Evolutionary conservation across 768 basidiomycete genomes (phyloP), one percentile per base, ranked within the genome.

Genomic region (Trametes meyenii): DNA sequence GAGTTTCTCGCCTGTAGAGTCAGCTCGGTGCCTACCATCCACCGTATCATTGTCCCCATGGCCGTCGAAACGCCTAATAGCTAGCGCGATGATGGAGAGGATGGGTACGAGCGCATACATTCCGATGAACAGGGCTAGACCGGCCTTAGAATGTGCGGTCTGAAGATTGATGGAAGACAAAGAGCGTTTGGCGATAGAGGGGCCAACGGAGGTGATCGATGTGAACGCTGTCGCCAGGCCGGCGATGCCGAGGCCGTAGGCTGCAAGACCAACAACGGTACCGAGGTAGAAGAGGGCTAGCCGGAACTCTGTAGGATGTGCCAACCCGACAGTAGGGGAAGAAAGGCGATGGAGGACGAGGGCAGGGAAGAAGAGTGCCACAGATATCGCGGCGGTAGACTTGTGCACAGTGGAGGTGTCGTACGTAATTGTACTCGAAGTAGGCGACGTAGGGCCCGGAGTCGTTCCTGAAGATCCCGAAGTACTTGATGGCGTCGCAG

Each of bases 161-260:
- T 75, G 77, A 46, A 92, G 78, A 60, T 74, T 52, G 16, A 65
- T 51, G 44, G 68, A 63, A 43, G 72, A 64, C 13, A 76, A 70
- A 48, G 75, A 69, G 48, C 78, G 76, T 64, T 74, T 78, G 33
- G 59, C 38, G 35, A 72, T n/a, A 8, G 51, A 40, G 13, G 70
- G 56, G 7, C 74, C 17, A 43, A 63, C 60, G 42, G 73, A 65
- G 23, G 64, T 73, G 55, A 83, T 80, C 43, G 85, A 80, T 1
- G 85, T 86, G 72, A 92, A 90, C 7, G 89, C 79, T 2, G 81
- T 76, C 17, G 77, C 82, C 48, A 92, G 71, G 11, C 88, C 89
- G 26, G 76, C 85, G 19, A 92, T 66, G 29, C 91, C 91, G 24
- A 85, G 66, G 14, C 77, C 84, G 67, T 85, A 90, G 16, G 82